phyloP scores from a whole-genome alignment of 169 alveolate genomes.

The Plasmodium inui region DNA sequence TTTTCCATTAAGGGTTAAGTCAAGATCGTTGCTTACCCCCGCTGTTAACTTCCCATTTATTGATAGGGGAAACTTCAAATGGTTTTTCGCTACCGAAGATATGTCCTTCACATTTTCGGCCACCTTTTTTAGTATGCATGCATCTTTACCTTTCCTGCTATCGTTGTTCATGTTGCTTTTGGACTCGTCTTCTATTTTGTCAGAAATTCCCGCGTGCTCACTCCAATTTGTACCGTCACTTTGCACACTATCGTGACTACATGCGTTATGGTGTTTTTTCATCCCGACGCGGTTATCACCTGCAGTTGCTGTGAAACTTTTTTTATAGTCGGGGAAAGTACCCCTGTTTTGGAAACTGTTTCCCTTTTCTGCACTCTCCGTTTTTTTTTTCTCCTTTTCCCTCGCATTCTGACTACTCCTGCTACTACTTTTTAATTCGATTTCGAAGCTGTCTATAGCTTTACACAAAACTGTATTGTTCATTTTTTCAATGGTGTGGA shows the following conservation, averaged over 20 bases:
- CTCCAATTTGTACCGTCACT: background rate
- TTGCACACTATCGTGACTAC: background rate
- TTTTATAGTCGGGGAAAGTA: background rate
- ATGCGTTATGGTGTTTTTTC: background rate
- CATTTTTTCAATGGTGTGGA: constrained; percentile 44
- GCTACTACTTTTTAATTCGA: background rate
- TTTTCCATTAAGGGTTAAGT: background rate
- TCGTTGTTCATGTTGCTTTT: background rate
- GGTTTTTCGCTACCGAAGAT: background rate
- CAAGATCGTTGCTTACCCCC: background rate
- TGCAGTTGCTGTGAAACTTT: background rate
- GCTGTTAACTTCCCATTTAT: background rate
- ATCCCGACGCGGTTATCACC: background rate
- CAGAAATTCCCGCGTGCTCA: background rate
- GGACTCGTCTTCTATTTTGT: background rate
- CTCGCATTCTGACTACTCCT: background rate
- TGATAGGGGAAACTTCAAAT: constrained; percentile 10
- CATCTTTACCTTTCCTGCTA: background rate
- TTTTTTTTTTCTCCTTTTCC: background rate
- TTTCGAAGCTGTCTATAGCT: constrained; percentile 64
- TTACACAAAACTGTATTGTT: constrained; percentile 46
- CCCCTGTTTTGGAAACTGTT: background rate
- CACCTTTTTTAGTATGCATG: constrained; percentile 4
- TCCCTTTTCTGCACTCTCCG: background rate
- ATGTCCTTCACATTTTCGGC: constrained; percentile 22